Evolutionary conservation across 495 filamentous ascomycete genomes (phyloP), one percentile per base, ranked within the genome.

Genomic region (Niebla homalea): DNA sequence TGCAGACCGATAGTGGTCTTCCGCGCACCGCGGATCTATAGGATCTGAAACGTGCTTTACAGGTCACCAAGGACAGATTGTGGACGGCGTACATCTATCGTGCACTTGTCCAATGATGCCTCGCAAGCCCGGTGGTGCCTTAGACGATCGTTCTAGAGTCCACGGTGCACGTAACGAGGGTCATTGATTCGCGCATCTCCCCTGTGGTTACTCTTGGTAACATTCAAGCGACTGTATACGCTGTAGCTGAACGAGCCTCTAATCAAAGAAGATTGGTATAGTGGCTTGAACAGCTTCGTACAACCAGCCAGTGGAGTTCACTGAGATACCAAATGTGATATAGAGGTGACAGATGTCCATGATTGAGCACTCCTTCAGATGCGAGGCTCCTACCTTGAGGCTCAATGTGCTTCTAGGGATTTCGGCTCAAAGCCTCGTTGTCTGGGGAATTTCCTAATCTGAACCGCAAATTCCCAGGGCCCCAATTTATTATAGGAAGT

Each of bases 161-260:
- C 74, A 77, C 55, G 75, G 75, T 0, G 64, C 64, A 2, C 57
- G 43, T 38, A 70, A 70, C 48, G 50, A 63, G 75, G 4, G 65
- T 78, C 1, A 63, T 75, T 4, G 76, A 80, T 59, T 75, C 75
- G 5, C 74, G 72, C 19, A 60, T 81, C n/a, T 60, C 80, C 23
- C 79, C 79, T 2, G 54, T 82, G 46, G 68, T 79, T 22, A 66
- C 77, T 3, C 62, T 66, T 14, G 70, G 68, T 1, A 75, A 81
- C 62, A 64, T 72, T 22, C 66, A 67, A 22, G 60, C 70, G 1
- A 76, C 70, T 0, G 60, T 78, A 4, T 84, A 83, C 57, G 77
- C 77, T 0, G 58, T 83, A 51, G 78, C 77, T 2, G 78, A 83
- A 56, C 73, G 69, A 62, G 76, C 68, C 48, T 59, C 15, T 66